Evolutionary conservation across 495 filamentous ascomycete species (phyloP).

Genomic region (Talaromyces ruber): DNA sequence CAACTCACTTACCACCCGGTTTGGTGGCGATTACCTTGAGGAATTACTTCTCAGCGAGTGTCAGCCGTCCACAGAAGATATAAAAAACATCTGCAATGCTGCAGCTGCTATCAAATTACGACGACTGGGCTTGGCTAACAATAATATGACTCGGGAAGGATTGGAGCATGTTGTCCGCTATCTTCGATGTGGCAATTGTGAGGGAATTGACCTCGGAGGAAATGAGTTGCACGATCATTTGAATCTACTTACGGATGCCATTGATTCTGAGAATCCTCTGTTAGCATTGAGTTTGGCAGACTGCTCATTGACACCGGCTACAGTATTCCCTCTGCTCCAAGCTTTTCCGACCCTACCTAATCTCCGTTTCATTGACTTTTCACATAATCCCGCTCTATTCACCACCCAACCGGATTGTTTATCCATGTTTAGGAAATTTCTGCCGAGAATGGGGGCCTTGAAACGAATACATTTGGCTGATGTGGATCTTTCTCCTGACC

Average conservation of each 20-base stretch:
- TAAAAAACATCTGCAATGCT: constrained; percentile 68
- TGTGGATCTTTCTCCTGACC: constrained; percentile 76
- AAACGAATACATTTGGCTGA: constrained; percentile 85
- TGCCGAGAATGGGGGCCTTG: constrained; percentile 70
- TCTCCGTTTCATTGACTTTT: constrained; percentile 85
- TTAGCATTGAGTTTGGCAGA: constrained; percentile 83
- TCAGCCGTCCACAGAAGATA: constrained; percentile 56
- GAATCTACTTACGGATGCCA: constrained; percentile 52
- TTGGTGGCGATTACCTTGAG: constrained; percentile 68
- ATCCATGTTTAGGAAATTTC: constrained; percentile 66
- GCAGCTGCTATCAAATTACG: constrained; percentile 63
- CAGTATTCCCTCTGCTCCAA: constrained; percentile 68
- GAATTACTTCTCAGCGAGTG: constrained; percentile 79
- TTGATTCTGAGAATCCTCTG: constrained; percentile 55
- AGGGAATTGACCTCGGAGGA: constrained; percentile 90
- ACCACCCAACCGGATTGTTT: constrained; percentile 65
- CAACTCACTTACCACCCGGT: constrained; percentile 65
- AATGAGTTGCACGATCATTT: constrained; percentile 70
- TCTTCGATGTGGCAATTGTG: constrained; percentile 63
- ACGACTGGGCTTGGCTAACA: constrained; percentile 75
- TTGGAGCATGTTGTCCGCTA: constrained; percentile 69
- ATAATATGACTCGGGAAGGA: constrained; percentile 62
- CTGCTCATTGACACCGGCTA: constrained; percentile 67
- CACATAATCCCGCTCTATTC: constrained; percentile 80
- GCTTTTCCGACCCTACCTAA: constrained; percentile 60